A percentile compares a stretch with the other conserved stretches of the same genome.
phyloP scores from a whole-genome alignment of 2,329 filamentous ascomycete species.

The Colletotrichum euphorbiae region DNA sequence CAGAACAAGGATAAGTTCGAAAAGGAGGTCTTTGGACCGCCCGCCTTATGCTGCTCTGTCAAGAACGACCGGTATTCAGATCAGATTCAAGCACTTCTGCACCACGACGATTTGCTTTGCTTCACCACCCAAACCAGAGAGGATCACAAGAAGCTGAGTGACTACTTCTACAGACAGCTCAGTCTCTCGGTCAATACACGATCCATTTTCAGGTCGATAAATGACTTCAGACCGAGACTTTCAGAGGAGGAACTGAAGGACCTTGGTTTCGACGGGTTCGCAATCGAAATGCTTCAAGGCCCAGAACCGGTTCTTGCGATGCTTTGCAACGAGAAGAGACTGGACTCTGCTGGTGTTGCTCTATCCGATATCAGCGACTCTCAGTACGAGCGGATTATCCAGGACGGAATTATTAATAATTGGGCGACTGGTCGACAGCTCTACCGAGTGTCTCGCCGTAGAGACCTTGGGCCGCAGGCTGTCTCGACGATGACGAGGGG shows the following conservation, averaged over 20 bases:
- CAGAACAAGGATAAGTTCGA: constrained; percentile 76
- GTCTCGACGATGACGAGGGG: constrained; percentile 75
- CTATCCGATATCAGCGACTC: constrained; percentile 72
- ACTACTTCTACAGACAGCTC: constrained; percentile 72
- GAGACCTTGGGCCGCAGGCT: constrained; percentile 82
- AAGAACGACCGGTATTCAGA: constrained; percentile 76
- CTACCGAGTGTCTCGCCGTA: constrained; percentile 76
- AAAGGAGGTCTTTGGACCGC: constrained; percentile 82
- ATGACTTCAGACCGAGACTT: constrained; percentile 66
- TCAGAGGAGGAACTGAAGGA: constrained; percentile 63
- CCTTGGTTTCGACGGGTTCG: constrained; percentile 82
- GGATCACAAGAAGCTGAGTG: constrained; percentile 80
- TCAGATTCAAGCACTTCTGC: constrained; percentile 64
- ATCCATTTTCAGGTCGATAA: constrained; percentile 66
- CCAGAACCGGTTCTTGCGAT: constrained; percentile 88
- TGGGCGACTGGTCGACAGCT: constrained; percentile 77
- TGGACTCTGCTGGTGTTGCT: constrained; percentile 77
- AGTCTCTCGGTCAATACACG: constrained; percentile 79
- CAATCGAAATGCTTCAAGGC: constrained; percentile 81
- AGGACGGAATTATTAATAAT: constrained; percentile 66
- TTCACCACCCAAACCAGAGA: constrained; percentile 81
- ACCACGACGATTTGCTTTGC: constrained; percentile 65
- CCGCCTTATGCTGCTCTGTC: constrained; percentile 82
- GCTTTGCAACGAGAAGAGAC: constrained; percentile 79
- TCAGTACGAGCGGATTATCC: constrained; percentile 75